Percentiles rank a stretch among this genome's conserved stretches.
These are phyloP conservation scores for Suhomyces wounanorum DNA, from an alignment of 1,139 yeast genomes.

Conservation along the genomic window DNA sequence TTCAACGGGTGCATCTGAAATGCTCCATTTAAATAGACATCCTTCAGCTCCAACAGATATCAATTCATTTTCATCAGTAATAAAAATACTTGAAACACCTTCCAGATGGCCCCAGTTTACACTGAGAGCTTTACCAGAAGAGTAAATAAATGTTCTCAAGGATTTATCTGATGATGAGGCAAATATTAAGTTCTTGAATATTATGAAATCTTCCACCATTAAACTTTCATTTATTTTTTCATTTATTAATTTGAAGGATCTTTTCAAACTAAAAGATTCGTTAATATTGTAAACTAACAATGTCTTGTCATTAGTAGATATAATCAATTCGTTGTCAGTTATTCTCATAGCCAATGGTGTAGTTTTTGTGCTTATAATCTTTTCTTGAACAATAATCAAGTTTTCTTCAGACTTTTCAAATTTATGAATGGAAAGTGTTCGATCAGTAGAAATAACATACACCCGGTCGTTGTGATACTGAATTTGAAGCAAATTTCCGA, in stretches of 20 bases:
- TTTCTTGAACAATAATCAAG: conserved; percentile 36
- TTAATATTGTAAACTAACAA: conserved; percentile 41
- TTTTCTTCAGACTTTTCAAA: conserved; percentile 26
- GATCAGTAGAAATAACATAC: conserved; percentile 59
- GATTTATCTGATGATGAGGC: conserved; percentile 62
- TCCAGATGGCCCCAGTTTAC: conserved; percentile 72
- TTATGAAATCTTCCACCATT: conserved; percentile 43
- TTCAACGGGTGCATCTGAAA: conserved; percentile 12
- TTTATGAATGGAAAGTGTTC: conserved; percentile 56
- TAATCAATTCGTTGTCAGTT: conserved; percentile 38
- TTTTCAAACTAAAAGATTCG: conserved; percentile 34
- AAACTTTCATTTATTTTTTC: conserved; percentile 40
- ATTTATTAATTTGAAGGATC: conserved; percentile 43
- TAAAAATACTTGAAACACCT: conserved; percentile 44
- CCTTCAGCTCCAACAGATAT: conserved; percentile 53
- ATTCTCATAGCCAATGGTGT: conserved; percentile 46
- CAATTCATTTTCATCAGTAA: conserved; percentile 25
- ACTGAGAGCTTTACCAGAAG: conserved; percentile 47
- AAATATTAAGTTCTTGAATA: conserved; percentile 30
- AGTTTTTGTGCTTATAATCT: conserved; percentile 50
- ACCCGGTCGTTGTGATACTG: conserved; percentile 33
- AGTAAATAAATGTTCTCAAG: conserved; percentile 49
- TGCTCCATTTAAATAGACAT: conserved; percentile 52
- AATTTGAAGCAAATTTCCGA: conserved; percentile 52
- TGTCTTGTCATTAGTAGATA: conserved; percentile 56